Percentiles rank a stretch among this genome's conserved stretches.
These are phyloP conservation scores for Sanghuangporus sanghuang DNA, from an alignment of 1,284 basidiomycete genomes.

Conservation along the genomic window DNA sequence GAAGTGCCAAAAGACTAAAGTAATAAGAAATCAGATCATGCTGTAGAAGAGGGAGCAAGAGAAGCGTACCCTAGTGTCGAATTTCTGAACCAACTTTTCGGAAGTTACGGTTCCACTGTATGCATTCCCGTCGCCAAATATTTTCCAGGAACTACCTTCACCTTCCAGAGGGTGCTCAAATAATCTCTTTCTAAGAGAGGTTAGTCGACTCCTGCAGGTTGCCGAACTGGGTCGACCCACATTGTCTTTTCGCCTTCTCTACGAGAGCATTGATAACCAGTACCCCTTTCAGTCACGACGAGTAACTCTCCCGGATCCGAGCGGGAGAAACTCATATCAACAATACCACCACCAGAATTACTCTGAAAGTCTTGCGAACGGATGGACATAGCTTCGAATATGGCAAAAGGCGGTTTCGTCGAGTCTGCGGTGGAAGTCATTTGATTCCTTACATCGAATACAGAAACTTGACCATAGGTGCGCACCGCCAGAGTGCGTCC, in stretches of 20 bases:
- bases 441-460: slow-evolving; percentile 26
- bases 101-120: slow-evolving; percentile 8
- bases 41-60: neutral
- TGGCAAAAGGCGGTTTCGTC: neutral
- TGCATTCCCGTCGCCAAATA: neutral
- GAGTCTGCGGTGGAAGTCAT: neutral
- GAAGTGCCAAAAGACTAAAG: neutral
- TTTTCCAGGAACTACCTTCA: slow-evolving; percentile 31
- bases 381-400: slow-evolving; percentile 14
- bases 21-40: neutral
- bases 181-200: neutral
- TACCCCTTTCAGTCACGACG: slow-evolving; percentile 22
- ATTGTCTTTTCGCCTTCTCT: slow-evolving; percentile 7
- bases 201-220: neutral
- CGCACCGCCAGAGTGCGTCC: slow-evolving; percentile 22
- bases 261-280: slow-evolving; percentile 16
- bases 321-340: slow-evolving; percentile 20
- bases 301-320: slow-evolving; percentile 14
- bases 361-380: slow-evolving; percentile 14
- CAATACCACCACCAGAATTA: slow-evolving; percentile 8
- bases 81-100: slow-evolving; percentile 1
- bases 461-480: slow-evolving; percentile 23
- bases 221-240: slow-evolving; percentile 12
- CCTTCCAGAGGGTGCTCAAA: neutral
- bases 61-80: slow-evolving; percentile 14